phyloP scores from a whole-genome alignment of 371 early-diverging fungal genomes.

The Mucor indicus region DNA sequence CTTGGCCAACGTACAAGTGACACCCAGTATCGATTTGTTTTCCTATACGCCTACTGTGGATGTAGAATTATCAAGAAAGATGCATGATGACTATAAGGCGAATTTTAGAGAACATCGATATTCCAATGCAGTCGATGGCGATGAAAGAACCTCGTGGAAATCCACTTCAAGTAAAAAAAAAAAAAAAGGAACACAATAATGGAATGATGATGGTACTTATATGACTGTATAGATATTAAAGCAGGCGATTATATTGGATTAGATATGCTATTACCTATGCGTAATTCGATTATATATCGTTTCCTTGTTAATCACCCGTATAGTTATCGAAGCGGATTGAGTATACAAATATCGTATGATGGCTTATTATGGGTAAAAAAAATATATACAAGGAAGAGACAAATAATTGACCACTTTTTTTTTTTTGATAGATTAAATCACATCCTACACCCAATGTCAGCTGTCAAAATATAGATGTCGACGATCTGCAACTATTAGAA shows the following conservation, averaged over 20 bases:
- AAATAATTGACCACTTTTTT: too few species aligned
- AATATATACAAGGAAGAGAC: too few species aligned
- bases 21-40: slow-evolving; percentile 51
- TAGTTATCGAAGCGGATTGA: slow-evolving; percentile 24
- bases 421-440: slow-evolving; percentile 19
- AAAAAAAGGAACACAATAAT: slow-evolving; percentile 13
- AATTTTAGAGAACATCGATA: slow-evolving; percentile 21
- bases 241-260: slow-evolving; percentile 63
- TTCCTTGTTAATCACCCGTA: slow-evolving; percentile 39
- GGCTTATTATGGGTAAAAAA: slow-evolving; percentile 41
- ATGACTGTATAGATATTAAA: slow-evolving; percentile 25
- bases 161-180: slow-evolving; percentile 29
- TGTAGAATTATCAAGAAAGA: slow-evolving; percentile 35
- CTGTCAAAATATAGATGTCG: slow-evolving; percentile 12
- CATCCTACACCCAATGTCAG: slow-evolving; percentile 12
- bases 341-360: slow-evolving; percentile 43
- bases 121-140: slow-evolving; percentile 52
- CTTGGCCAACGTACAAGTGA: slow-evolving; percentile 49
- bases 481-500: slow-evolving; percentile 18
- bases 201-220: too few species aligned
- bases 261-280: slow-evolving; percentile 57
- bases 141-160: slow-evolving; percentile 43
- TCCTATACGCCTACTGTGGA: slow-evolving; percentile 49
- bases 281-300: slow-evolving; percentile 42
- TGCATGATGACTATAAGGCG: slow-evolving; percentile 47